Percentiles rank a stretch among this genome's conserved stretches.
These are phyloP conservation scores for Pisolithus microcarpus DNA, from an alignment of 768 basidiomycete genomes.

Conservation along the genomic window DNA sequence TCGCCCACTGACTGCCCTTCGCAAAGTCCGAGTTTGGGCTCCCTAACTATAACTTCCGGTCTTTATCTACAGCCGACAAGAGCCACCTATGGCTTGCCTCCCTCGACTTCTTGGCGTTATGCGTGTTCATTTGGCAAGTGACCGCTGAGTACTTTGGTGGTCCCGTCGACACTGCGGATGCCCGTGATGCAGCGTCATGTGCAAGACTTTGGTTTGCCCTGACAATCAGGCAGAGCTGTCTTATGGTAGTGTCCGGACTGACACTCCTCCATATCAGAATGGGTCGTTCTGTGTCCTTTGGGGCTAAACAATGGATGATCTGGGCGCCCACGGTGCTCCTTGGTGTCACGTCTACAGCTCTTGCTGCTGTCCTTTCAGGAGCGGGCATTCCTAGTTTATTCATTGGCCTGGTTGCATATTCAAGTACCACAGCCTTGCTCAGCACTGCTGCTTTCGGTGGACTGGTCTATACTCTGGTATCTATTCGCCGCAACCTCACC, in stretches of 20 bases:
- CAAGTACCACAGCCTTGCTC: conserved; percentile 42
- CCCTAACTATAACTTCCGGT: conserved; percentile 49
- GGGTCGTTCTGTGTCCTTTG: conserved; percentile 64
- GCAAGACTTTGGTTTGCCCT: conserved; percentile 63
- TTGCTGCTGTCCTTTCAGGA: conserved; percentile 52
- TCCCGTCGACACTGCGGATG: conserved; percentile 36
- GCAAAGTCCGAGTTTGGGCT: conserved; percentile 67
- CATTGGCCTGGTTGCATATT: conserved; percentile 54
- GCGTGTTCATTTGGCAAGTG: conserved; percentile 61
- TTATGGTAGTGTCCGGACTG: conserved; percentile 52
- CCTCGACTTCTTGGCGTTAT: conserved; percentile 57
- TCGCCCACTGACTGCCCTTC: conserved; percentile 11
- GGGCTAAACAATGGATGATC: conserved; percentile 64
- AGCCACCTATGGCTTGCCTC: conserved; percentile 67
- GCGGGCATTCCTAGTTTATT: conserved; percentile 50
- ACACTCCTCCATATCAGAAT: conserved; percentile 65
- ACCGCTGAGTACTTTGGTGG: conserved; percentile 45
- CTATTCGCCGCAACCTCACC: conserved; percentile 59
- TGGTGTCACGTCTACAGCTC: conserved; percentile 46
- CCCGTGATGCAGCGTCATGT: conserved; percentile 45
- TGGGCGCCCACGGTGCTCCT: conserved; percentile 60
- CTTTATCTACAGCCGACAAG: conserved; percentile 62
- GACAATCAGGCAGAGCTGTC: conserved; percentile 61
- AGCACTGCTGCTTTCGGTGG: conserved; percentile 51
- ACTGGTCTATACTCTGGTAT: conserved; percentile 54